Evolutionary conservation across 371 early-diverging fungal genomes (phyloP).

Genomic region (Polyrhizophydium stewartii): DNA sequence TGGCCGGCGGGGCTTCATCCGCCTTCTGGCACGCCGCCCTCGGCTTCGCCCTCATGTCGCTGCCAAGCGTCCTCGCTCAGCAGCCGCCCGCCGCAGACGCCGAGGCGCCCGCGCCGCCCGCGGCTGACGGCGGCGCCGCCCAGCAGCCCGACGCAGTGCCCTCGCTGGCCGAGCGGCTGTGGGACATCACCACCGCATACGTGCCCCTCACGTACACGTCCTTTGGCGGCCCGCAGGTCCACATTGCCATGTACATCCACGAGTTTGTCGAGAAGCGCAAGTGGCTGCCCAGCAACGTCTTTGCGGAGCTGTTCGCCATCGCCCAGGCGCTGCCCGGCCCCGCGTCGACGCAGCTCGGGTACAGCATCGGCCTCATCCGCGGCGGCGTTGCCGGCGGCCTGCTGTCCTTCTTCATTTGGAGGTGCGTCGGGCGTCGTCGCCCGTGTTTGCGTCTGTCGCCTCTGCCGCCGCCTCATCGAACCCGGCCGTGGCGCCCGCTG

Average conservation of each 20-base stretch:
- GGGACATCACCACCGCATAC: slow-evolving; percentile 27
- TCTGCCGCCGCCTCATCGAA: not conserved
- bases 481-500: not conserved
- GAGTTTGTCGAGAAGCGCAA: slow-evolving; percentile 41
- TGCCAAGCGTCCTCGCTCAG: not conserved
- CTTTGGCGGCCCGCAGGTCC: slow-evolving; percentile 60
- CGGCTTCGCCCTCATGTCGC: not conserved
- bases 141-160: not conserved
- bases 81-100: not conserved
- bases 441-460: not conserved
- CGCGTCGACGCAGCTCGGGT: slow-evolving; percentile 53
- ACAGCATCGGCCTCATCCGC: slow-evolving; percentile 45
- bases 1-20: too few species aligned
- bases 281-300: slow-evolving; percentile 41
- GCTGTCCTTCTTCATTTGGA: slow-evolving; percentile 53
- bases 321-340: slow-evolving; percentile 61
- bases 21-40: not conserved
- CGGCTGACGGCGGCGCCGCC: not conserved
- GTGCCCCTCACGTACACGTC: slow-evolving; percentile 44
- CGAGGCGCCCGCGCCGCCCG: not conserved
- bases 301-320: slow-evolving; percentile 59
- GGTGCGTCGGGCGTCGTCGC: slow-evolving; percentile 27
- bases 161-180: slow-evolving; percentile 11
- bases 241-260: slow-evolving; percentile 51
- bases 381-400: slow-evolving; percentile 44